Evolutionary conservation across 2,329 filamentous ascomycete species (phyloP).

Genomic region (Achaetomium macrosporum): DNA sequence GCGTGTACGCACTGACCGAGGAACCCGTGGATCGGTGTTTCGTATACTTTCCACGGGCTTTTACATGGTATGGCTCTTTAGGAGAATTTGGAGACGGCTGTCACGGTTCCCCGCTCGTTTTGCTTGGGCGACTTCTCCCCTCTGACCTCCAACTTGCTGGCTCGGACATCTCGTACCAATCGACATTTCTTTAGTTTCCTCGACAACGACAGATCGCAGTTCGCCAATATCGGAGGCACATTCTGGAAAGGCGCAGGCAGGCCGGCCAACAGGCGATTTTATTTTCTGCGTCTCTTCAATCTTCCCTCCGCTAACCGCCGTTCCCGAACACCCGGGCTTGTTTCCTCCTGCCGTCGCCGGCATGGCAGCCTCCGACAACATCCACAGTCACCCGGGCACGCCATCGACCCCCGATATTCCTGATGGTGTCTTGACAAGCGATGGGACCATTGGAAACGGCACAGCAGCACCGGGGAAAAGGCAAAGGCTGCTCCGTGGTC

Average conservation of each 20-base stretch:
- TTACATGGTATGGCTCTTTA: too few relatives aligned
- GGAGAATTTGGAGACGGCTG: too few relatives aligned
- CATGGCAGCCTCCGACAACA: conserved; percentile 24
- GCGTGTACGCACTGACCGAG: too few relatives aligned
- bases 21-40: too few relatives aligned
- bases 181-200: too few relatives aligned
- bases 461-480: conserved; percentile 34
- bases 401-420: conserved; percentile 9
- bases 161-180: too few relatives aligned
- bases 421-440: conserved; percentile 3
- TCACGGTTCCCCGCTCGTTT: too few relatives aligned
- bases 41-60: too few relatives aligned
- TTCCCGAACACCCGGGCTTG: neutral
- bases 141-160: too few relatives aligned
- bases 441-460: conserved; percentile 11
- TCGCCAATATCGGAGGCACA: too few relatives aligned
- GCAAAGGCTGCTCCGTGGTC: conserved; percentile 62
- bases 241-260: neutral
- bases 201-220: too few relatives aligned
- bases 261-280: neutral
- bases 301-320: neutral
- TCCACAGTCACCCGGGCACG: conserved; percentile 13
- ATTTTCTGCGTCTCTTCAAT: neutral
- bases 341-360: conserved; percentile 3
- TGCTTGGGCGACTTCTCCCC: too few relatives aligned